These are phyloP conservation scores for Saccharomycopsis babjevae DNA, from an alignment of 805 yeast genomes.

Conservation along the genomic window DNA sequence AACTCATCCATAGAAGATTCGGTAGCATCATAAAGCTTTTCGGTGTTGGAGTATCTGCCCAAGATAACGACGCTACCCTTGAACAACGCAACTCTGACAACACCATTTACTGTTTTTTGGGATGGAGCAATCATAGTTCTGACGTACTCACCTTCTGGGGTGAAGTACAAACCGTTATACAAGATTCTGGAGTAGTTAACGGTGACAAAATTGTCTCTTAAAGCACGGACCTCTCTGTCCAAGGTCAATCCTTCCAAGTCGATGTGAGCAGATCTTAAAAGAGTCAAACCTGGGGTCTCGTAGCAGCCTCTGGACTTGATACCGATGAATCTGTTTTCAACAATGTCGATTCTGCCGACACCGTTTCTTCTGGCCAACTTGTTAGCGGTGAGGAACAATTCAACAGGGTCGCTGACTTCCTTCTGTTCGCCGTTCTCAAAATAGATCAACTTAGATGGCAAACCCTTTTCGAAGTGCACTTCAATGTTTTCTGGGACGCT, in stretches of 20 bases:
- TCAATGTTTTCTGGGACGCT: constrained; percentile 82
- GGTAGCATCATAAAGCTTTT: constrained; percentile 93
- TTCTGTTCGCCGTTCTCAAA: constrained; percentile 40
- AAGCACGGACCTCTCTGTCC: constrained; percentile 94
- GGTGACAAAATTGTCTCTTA: constrained; percentile 94
- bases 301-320: constrained; percentile 98
- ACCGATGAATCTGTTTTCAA: constrained; percentile 97
- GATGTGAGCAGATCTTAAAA: constrained; percentile 87
- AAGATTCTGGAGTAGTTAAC: constrained; percentile 81
- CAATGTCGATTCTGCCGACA: constrained; percentile 98
- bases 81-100: constrained; percentile 86
- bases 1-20: constrained; percentile 99
- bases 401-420: constrained; percentile 76
- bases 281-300: constrained; percentile 97
- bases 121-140: constrained; percentile 92
- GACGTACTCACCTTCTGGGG: constrained; percentile 96
- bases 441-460: constrained; percentile 72
- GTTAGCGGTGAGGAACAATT: constrained; percentile 85
- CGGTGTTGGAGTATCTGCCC: constrained; percentile 94
- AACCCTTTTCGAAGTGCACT: constrained; percentile 74
- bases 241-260: constrained; percentile 95
- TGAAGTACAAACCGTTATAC: constrained; percentile 95
- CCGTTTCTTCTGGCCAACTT: constrained; percentile 97
- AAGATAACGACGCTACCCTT: constrained; percentile 78
- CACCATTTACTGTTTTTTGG: constrained; percentile 91